A percentile compares a stretch with the other conserved stretches of the same genome.
phyloP scores from a whole-genome alignment of 495 filamentous ascomycete genomes.

The Neurospora discreta region DNA sequence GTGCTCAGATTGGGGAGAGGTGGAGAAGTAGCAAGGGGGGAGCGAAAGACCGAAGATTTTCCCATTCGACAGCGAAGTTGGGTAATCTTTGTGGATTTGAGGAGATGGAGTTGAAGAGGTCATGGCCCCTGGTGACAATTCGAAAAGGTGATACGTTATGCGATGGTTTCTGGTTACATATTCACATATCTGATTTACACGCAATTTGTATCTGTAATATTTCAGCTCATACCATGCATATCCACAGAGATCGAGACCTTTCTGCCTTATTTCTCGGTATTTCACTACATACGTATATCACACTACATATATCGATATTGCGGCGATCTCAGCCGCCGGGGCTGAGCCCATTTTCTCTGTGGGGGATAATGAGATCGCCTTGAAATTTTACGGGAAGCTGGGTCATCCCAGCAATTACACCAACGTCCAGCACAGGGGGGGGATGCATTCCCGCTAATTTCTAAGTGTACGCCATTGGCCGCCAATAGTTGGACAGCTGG shows the following conservation, averaged over 20 bases:
- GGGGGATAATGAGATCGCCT: no score
- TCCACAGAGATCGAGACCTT: no score
- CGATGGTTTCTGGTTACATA: neutral
- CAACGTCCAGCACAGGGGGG: no score
- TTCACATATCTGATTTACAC: neutral
- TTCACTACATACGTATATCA: no score
- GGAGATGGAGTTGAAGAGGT: neutral
- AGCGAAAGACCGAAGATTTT: neutral
- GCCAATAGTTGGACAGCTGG: neutral
- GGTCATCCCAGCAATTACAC: no score
- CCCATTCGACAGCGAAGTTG: neutral
- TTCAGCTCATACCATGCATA: neutral
- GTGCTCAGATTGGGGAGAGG: neutral
- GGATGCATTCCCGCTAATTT: neutral
- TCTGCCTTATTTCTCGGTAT: no score
- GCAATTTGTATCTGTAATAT: neutral
- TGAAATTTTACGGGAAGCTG: no score
- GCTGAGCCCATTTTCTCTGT: no score
- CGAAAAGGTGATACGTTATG: neutral
- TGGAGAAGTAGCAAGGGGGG: neutral
- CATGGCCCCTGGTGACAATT: neutral
- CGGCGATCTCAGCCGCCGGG: no score
- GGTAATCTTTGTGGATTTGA: neutral
- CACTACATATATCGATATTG: no score
- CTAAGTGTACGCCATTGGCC: neutral